A percentile compares a stretch with the other conserved stretches of the same genome.
These are phyloP conservation scores for Dichomitus squalens DNA, from an alignment of 1,284 basidiomycete species.

Conservation along the genomic window DNA sequence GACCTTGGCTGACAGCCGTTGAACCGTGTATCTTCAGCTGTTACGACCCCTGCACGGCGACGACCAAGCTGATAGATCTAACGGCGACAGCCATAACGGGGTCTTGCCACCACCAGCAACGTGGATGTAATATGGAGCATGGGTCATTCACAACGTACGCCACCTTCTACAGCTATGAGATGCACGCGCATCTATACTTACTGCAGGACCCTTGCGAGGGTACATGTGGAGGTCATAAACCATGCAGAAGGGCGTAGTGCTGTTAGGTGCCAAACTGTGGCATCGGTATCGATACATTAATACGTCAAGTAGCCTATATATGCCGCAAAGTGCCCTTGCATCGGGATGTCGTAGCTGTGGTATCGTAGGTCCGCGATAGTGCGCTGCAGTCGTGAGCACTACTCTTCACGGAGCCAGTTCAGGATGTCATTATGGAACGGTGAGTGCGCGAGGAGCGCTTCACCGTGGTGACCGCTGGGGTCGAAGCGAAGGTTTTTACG, in stretches of 20 bases:
- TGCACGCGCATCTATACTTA: slow-evolving; percentile 5
- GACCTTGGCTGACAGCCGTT: too few relatives aligned
- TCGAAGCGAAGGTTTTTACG: slow-evolving; percentile 72
- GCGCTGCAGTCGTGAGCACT: neutral
- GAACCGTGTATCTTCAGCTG: too few relatives aligned
- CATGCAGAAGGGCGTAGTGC: neutral
- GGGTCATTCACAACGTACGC: neutral
- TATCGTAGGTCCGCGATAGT: neutral
- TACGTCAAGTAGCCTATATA: slow-evolving; percentile 2
- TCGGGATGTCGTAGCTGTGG: neutral
- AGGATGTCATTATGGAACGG: slow-evolving; percentile 62
- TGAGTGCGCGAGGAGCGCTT: slow-evolving; percentile 63
- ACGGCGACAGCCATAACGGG: too few relatives aligned
- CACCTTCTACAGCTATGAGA: slow-evolving; percentile 1
- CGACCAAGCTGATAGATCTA: neutral
- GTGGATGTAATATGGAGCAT: neutral
- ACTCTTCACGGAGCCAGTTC: slow-evolving; percentile 55
- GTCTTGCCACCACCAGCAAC: neutral
- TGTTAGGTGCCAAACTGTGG: neutral
- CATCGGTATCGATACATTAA: slow-evolving; percentile 13
- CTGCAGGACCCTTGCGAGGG: neutral
- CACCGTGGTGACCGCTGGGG: slow-evolving; percentile 70
- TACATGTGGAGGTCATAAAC: neutral
- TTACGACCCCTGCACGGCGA: too few relatives aligned
- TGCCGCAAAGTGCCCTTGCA: neutral